Percentiles rank a stretch among this genome's conserved stretches.
These are phyloP conservation scores for Lyophyllum shimeji DNA, from an alignment of 768 basidiomycete genomes.

Conservation along the genomic window DNA sequence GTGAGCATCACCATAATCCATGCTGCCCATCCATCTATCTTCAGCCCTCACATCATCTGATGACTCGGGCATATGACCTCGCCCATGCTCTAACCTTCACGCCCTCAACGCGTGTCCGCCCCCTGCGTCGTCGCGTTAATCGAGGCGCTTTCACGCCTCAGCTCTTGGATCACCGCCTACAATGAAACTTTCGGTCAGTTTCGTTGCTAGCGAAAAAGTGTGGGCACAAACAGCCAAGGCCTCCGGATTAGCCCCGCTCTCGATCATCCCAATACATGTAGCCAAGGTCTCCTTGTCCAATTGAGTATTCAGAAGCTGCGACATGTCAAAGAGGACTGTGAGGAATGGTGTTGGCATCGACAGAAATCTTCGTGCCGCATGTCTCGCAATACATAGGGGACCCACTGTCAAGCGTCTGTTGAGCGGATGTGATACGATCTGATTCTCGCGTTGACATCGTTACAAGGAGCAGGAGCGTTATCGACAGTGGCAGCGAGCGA, in stretches of 20 bases:
- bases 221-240: slow-evolving; percentile 69
- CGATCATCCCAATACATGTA: slow-evolving; percentile 90
- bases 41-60: too few species aligned
- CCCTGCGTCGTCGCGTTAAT: slow-evolving; percentile 29
- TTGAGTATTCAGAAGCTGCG: slow-evolving; percentile 83
- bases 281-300: slow-evolving; percentile 91
- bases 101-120: background rate
- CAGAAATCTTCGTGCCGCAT: background rate
- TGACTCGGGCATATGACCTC: slow-evolving; percentile 4
- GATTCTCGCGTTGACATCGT: slow-evolving; percentile 52
- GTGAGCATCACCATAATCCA: slow-evolving; percentile 1
- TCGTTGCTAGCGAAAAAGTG: slow-evolving; percentile 7
- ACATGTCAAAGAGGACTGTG: slow-evolving; percentile 82
- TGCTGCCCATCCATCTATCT: slow-evolving; percentile 6
- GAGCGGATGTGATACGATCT: slow-evolving; percentile 61
- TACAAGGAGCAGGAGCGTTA: background rate
- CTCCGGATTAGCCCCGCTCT: slow-evolving; percentile 90
- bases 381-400: slow-evolving; percentile 12
- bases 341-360: slow-evolving; percentile 6
- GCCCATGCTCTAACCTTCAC: background rate
- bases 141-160: slow-evolving; percentile 65
- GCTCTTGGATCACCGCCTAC: slow-evolving; percentile 83
- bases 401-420: slow-evolving; percentile 72
- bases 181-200: background rate
- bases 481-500: background rate